Evolutionary conservation across 2,329 filamentous ascomycete genomes (phyloP), one percentile per base, ranked within the genome.

Genomic region (Xylariaceae sp.): DNA sequence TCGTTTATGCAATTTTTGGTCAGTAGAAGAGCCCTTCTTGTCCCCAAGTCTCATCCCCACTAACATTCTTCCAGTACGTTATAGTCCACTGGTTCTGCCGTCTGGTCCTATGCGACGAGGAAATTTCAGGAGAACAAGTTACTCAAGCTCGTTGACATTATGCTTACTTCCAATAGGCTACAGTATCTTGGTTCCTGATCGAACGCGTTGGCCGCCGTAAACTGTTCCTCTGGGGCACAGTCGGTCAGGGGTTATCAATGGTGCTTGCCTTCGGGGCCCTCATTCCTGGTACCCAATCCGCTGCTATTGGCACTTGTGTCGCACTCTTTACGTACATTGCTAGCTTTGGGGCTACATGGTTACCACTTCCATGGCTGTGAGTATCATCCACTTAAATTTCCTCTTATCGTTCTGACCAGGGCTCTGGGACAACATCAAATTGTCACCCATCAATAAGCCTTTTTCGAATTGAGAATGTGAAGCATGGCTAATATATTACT

Each of bases 241-340:
- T 73, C 8, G 77, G 77, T 4, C 84, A 85, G 64, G 77, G 79
- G 58, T 62, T 83, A 17, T 83, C 80, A 56, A 85, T 86, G 80
- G 76, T 89, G 69, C 72, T 87, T 19, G 77, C 79, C 2, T 90
- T 90, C 64, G 84, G 79, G 0, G 76, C 79, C 26, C 84, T 91
- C 59, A 85, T 91, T n/a, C 89, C 89, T 39, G 84, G 85, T 0
- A 81, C 79, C 1, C 79, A 78, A 0, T 73, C 84, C 0, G 77
- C 86, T 6, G 85, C 86, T 2, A 90, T 89, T 68, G 88, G 87
- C 29, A 85, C 87, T 0, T 86, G 86, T 1, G 85, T 88, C 2
- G 87, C 86, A 54, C 74, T 90, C 11, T 90, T 90, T 74, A 80
- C 85, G 2, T 90, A 88, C 73, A 89, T 89, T 66, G 84, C 85